phyloP scores from a whole-genome alignment of 805 yeast species.

The Hyphopichia homilentoma region DNA sequence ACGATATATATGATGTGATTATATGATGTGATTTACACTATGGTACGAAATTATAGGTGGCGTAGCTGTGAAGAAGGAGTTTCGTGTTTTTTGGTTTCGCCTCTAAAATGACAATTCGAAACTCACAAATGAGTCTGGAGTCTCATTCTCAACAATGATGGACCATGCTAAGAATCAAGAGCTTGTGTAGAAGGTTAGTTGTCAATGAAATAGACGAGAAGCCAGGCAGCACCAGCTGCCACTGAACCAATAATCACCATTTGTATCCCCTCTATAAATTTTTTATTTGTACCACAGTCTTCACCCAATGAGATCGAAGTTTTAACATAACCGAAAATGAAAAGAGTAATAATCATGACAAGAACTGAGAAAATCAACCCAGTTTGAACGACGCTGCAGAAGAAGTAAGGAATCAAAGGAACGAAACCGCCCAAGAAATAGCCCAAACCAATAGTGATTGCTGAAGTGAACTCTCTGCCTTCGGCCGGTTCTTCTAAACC shows the following conservation, averaged over 20 bases:
- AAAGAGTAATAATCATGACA: conserved; percentile 82
- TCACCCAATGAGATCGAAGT: conserved; percentile 82
- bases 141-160: too few species aligned
- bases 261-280: conserved; percentile 76
- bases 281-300: conserved; percentile 57
- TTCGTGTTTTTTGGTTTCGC: too few species aligned
- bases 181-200: too few species aligned
- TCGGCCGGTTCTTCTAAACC: conserved; percentile 96
- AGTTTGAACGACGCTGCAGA: conserved; percentile 65
- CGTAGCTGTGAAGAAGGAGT: too few species aligned
- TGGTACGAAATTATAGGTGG: too few species aligned
- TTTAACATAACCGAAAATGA: conserved; percentile 82
- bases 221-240: conserved; percentile 98
- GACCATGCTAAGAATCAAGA: too few species aligned
- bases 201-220: conserved; percentile 73
- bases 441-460: conserved; percentile 83
- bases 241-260: conserved; percentile 96
- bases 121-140: too few species aligned
- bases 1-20: too few species aligned
- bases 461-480: conserved; percentile 83
- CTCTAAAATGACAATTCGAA: too few species aligned
- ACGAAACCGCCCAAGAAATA: conserved; percentile 91
- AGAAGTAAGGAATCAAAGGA: conserved; percentile 89
- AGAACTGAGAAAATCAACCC: conserved; percentile 74
- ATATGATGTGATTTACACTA: too few species aligned